Evolutionary conservation across 768 basidiomycete genomes (phyloP).

Genomic region (Phanerochaete sordida): DNA sequence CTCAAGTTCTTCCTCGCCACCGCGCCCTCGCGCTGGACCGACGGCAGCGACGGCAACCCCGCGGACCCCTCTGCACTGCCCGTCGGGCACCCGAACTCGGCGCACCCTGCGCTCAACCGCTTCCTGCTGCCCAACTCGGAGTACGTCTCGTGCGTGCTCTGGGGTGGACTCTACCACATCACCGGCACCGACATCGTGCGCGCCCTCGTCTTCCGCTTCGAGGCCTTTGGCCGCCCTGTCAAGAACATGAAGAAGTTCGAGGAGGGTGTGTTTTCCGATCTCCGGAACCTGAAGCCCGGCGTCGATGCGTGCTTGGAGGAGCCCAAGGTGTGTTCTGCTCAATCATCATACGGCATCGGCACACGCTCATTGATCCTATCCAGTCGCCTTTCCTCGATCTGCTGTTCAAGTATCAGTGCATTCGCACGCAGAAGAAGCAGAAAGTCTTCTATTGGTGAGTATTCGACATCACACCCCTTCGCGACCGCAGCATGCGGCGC

Average conservation of each 20-base stretch:
- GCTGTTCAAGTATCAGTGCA: constrained; percentile 94
- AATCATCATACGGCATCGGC: neutral
- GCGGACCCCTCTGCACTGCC: constrained; percentile 18
- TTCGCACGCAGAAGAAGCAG: constrained; percentile 97
- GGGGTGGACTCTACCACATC: constrained; percentile 90
- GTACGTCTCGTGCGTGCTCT: constrained; percentile 87
- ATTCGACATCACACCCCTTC: neutral
- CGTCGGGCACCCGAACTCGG: constrained; percentile 41
- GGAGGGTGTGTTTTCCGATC: constrained; percentile 92
- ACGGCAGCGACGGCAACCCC: constrained; percentile 15
- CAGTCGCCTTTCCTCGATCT: constrained; percentile 92
- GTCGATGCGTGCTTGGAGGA: constrained; percentile 91
- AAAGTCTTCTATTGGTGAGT: constrained; percentile 97
- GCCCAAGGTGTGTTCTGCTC: constrained; percentile 67
- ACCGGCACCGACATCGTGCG: constrained; percentile 97
- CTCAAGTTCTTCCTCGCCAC: constrained; percentile 90
- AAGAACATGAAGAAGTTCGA: constrained; percentile 96
- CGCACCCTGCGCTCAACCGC: constrained; percentile 78
- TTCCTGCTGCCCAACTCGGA: constrained; percentile 87
- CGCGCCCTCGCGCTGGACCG: constrained; percentile 73
- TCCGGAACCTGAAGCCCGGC: constrained; percentile 92
- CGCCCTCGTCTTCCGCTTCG: constrained; percentile 91
- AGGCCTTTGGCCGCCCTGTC: constrained; percentile 89
- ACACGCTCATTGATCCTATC: neutral
- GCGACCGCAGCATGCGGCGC: constrained; percentile 1